Base-by-base conservation (phyloP, 805 yeast genomes). In the Candida yuanshanica region DNA sequence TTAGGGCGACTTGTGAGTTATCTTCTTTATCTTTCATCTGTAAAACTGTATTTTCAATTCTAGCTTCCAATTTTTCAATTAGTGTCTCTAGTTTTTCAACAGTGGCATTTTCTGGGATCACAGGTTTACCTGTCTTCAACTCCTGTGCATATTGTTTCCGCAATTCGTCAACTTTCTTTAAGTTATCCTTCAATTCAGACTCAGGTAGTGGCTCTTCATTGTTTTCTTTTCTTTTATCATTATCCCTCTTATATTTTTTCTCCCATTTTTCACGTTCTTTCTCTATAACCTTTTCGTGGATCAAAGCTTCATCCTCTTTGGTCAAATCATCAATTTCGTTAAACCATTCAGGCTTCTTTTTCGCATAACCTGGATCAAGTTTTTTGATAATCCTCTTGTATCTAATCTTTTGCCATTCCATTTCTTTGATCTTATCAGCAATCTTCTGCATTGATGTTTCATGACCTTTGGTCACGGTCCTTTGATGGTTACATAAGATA, bases 401-500 rank as follows among this genome's bases (percentile, higher is more conserved):
- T 47, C 95, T 72, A 41, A 82, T 77, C 60, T 81, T 85, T 53
- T 83, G 87, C 95, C 96, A 90, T 40, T 77, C 63, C 65, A 89
- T 69, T 64, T 90, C 97, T 53, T 79, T 75, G 42, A 91, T 75
- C 52, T 74, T 80, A 40, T 83, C 95, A 49, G 69, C 76, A 35
- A 88, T 88, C 59, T 83, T 87, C 49, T 79, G 85, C 45, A 91
- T 87, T 6, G 89, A 72, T 20, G 77, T 75, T 36, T 84, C 95
- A 57, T 91, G 97, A 5, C 78, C 77, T 59, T 90, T 91, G 37
- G 89, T 76, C 9, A 90, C 89, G 16, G 95, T 79, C 63, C 96
- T 81, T 72, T 90, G 98, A 74, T 90, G 98, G 71, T 90, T 90
- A 83, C 98, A 90, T 54, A 90, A 68, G 46, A 90, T 88, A 6